Evolutionary conservation across 2,329 filamentous ascomycete species (phyloP), one percentile per base, ranked within the genome.

Genomic region (Scedosporium dehoogii): DNA sequence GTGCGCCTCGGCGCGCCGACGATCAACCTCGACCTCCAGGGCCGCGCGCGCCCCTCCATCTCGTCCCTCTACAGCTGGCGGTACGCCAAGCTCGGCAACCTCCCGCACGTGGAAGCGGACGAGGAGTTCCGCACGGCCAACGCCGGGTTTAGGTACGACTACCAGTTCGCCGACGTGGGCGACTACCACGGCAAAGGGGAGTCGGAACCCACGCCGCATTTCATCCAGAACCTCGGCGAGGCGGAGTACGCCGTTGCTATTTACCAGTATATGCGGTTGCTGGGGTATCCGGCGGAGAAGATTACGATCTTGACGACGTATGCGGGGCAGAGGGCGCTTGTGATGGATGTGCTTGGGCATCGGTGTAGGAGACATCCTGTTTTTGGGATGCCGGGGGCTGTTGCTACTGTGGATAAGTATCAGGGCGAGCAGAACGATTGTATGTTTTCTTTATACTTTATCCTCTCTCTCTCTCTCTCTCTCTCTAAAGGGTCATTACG

Each of bases 351-450:
- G 3, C 76, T 99, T 60, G 79, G 78, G 14, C 90, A 96, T 71
- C 84, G 94, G 63, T 99, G 94, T 74, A 88, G 86, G 44, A 88
- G 85, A 68, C 96, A 92, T 69, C 78, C 86, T 2, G 78, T 97
- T 21, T 99, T 99, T 75, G 92, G 93, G 7, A 78, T 96, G 73
- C 94, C 94, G 18, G 89, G 88, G 74, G 88, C 89, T 61, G 91
- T 99, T 29, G 92, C 91, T 3, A 99, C 96, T 4, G 93, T 99
- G 66, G 94, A 99, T 78, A 97, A 96, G 74, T 99, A 97, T 71
- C 94, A 99, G 78, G 96, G 94, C 73, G 94, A 99, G 79, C 94
- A 99, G 76, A 99, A 99, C 75, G 94, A 99, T 71, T 97, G 91
- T 94, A 81, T 81, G 89, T 85, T 62, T 46, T 33, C 21, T 5